Percentiles rank a stretch among this genome's conserved stretches.
Evolutionary conservation across 208 protist genomes (phyloP).

Genomic region (Trypanosomatidae sp.): DNA sequence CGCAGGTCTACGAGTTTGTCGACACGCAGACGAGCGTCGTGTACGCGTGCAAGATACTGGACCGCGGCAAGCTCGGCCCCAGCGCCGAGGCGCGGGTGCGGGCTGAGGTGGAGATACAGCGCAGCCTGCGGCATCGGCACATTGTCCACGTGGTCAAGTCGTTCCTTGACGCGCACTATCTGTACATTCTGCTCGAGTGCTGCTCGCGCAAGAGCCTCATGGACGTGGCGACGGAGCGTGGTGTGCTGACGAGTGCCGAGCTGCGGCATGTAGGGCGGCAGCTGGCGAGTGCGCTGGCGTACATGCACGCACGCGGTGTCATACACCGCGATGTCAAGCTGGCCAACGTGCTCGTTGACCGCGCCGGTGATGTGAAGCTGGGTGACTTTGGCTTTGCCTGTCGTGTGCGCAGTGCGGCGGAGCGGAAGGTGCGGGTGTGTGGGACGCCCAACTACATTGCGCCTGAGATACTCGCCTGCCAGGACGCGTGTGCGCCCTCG

Average conservation of each 20-base stretch:
- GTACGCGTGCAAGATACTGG: conserved; percentile 67
- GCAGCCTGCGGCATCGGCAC: conserved; percentile 44
- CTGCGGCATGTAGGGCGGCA: conserved; percentile 80
- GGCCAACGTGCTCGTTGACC: conserved; percentile 85
- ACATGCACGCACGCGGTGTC: conserved; percentile 58
- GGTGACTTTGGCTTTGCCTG: conserved; percentile 91
- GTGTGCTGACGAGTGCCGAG: conserved; percentile 23
- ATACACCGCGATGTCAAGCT: conserved; percentile 86
- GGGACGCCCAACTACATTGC: conserved; percentile 96
- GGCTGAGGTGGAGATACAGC: conserved; percentile 53
- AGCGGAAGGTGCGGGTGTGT: conserved; percentile 73
- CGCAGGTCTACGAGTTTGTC: conserved; percentile 36
- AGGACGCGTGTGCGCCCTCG: too few species aligned
- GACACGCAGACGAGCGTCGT: conserved; percentile 11
- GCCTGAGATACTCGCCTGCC: conserved; percentile 80
- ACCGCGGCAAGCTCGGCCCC: conserved; percentile 17
- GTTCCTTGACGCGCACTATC: conserved; percentile 45
- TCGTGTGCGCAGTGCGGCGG: conserved; percentile 7
- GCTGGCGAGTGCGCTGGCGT: conserved; percentile 64
- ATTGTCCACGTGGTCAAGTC: conserved; percentile 39
- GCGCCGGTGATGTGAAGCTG: conserved; percentile 71
- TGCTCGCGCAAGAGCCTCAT: conserved; percentile 38
- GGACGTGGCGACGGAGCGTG: conserved; percentile 22
- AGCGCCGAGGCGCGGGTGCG: conserved; percentile 22
- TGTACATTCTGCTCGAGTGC: conserved; percentile 68